Conservation (phyloP, 2,329 filamentous ascomycete species). For the Ophiostoma angusticollis region DNA sequence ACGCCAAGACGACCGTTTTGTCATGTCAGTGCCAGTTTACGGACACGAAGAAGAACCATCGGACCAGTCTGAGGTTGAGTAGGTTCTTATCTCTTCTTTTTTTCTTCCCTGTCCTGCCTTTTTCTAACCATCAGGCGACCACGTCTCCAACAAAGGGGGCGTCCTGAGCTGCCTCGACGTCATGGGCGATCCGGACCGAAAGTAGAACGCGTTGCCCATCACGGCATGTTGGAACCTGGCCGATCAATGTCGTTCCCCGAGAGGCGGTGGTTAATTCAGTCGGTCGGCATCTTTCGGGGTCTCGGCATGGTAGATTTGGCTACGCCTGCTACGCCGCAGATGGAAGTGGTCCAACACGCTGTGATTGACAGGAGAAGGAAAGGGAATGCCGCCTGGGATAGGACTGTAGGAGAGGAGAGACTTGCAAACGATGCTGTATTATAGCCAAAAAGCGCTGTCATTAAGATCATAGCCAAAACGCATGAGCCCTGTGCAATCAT, state of each 20-base stretch:
- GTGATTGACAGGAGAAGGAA: too few relatives aligned
- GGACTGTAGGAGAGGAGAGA: too few relatives aligned
- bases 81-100: neutral
- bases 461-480: too few relatives aligned
- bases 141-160: slow-evolving; percentile 7
- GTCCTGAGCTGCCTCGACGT: slow-evolving; percentile 7
- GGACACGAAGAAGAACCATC: slow-evolving; percentile 1
- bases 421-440: too few relatives aligned
- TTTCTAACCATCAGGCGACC: slow-evolving; percentile 6
- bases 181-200: slow-evolving; percentile 1
- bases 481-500: neutral
- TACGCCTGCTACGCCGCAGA: too few relatives aligned
- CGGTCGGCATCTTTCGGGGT: too few relatives aligned
- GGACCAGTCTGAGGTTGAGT: slow-evolving; percentile 4
- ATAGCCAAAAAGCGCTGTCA: too few relatives aligned
- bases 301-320: too few relatives aligned
- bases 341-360: too few relatives aligned
- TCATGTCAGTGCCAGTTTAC: slow-evolving; percentile 8
- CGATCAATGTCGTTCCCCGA: too few relatives aligned
- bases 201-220: neutral
- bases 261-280: too few relatives aligned
- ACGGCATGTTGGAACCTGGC: slow-evolving; percentile 1
- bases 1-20: slow-evolving; percentile 7
- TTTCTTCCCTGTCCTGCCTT: neutral
- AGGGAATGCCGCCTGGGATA: too few relatives aligned